Percentiles rank a stretch among this genome's conserved stretches.
Evolutionary conservation across 1,284 basidiomycete genomes (phyloP).

Genomic region (Apiotrichum porosum): DNA sequence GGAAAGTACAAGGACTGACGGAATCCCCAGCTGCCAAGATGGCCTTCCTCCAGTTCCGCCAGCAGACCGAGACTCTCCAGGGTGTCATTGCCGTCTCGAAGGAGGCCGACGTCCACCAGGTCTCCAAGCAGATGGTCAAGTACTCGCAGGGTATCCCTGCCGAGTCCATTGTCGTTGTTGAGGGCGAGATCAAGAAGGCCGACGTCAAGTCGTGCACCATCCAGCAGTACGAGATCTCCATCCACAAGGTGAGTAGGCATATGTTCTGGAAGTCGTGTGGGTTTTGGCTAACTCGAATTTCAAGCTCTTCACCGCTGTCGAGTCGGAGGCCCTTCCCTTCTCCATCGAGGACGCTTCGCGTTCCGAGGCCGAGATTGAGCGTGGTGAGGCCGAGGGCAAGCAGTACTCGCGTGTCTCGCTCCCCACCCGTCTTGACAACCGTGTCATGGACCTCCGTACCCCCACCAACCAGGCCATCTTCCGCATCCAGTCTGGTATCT

Average conservation of each 20-base stretch:
- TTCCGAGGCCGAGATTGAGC: constrained; percentile 64
- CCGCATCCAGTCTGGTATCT: constrained; percentile 81
- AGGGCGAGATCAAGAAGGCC: constrained; percentile 75
- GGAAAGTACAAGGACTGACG: no score
- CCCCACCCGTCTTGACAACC: constrained; percentile 91
- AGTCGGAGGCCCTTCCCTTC: constrained; percentile 74
- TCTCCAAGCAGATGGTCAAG: constrained; percentile 98
- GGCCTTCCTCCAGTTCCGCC: constrained; percentile 88
- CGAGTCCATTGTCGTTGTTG: constrained; percentile 89
- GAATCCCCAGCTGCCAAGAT: constrained; percentile 67
- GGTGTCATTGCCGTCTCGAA: constrained; percentile 60
- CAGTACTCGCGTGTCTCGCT: constrained; percentile 62
- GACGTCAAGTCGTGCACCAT: constrained; percentile 87
- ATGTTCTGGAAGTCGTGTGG: no score
- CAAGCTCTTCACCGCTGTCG: constrained; percentile 73
- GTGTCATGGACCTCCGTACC: constrained; percentile 92
- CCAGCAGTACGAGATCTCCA: constrained; percentile 80
- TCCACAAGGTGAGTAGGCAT: constrained; percentile 65
- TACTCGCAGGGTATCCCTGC: constrained; percentile 72
- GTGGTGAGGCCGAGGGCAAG: constrained; percentile 57
- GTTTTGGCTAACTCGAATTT: no score
- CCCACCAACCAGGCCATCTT: constrained; percentile 96
- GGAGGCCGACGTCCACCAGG: constrained; percentile 61
- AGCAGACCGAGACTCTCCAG: constrained; percentile 84
- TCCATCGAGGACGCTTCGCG: constrained; percentile 88